Conservation (phyloP, 345 rosid species). For the Ceriops decandra region DNA sequence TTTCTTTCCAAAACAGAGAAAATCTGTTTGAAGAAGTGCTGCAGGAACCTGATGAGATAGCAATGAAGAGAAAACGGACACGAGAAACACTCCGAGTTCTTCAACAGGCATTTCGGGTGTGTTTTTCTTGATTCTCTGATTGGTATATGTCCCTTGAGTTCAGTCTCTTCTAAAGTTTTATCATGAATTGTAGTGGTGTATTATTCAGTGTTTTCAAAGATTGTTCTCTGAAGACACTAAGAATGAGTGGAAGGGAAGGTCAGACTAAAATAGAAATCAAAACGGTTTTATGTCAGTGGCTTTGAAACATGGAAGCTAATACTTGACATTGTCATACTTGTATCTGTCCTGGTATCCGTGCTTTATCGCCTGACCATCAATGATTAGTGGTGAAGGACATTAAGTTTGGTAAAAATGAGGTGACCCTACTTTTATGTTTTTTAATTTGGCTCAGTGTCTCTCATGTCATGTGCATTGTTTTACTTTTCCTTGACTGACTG, state of each 20-base stretch:
- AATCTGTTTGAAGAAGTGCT: conserved; percentile 96
- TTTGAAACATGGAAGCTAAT: neutral
- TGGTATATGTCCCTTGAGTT: neutral
- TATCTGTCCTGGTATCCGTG: neutral
- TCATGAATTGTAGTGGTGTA: neutral
- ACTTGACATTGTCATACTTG: neutral
- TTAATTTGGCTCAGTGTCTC: neutral
- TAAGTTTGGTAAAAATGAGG: neutral
- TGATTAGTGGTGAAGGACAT: neutral
- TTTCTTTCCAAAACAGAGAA: conserved; percentile 52
- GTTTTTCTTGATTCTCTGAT: conserved; percentile 23
- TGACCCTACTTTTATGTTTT: neutral
- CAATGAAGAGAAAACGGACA: conserved; percentile 74
- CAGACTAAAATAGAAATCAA: too few species aligned
- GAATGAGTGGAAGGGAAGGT: too few species aligned
- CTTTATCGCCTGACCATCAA: neutral
- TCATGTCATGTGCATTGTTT: neutral
- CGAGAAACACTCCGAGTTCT: conserved; percentile 81
- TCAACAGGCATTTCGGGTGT: conserved; percentile 88
- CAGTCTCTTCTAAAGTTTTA: neutral
- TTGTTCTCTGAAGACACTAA: neutral
- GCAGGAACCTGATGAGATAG: conserved; percentile 94
- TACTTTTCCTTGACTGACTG: too few species aligned
- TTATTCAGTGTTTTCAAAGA: neutral
- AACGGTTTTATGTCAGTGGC: neutral